These are phyloP conservation scores for Cercospora beticola DNA, from an alignment of 2,329 filamentous ascomycete genomes.

Conservation along the genomic window DNA sequence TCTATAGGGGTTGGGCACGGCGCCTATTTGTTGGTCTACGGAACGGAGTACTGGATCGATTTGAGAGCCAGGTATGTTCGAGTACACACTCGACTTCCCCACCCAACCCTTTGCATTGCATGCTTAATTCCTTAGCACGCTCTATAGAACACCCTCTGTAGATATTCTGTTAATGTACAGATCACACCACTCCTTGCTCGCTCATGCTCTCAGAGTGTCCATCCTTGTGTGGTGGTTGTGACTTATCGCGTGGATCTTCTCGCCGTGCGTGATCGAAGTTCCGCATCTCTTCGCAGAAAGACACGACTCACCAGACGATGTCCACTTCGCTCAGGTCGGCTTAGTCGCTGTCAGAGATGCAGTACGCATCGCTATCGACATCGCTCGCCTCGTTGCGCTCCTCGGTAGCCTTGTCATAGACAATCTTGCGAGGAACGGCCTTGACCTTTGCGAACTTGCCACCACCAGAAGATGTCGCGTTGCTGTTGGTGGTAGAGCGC, in stretches of 20 bases:
- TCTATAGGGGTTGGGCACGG: slow-evolving; percentile 8
- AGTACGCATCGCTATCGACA: slow-evolving; percentile 3
- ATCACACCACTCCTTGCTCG: not conserved
- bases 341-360: slow-evolving; percentile 14
- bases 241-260: not conserved
- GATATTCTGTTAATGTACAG: slow-evolving; percentile 7
- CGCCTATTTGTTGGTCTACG: slow-evolving; percentile 1
- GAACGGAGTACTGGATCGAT: slow-evolving; percentile 4
- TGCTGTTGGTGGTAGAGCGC: not conserved
- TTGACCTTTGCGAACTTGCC: slow-evolving; percentile 16
- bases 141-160: slow-evolving; percentile 5
- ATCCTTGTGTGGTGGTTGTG: not conserved
- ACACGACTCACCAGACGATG: not conserved
- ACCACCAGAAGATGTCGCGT: not conserved
- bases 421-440: slow-evolving; percentile 6
- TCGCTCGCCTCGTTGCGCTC: not conserved
- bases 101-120: slow-evolving; percentile 1
- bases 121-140: not conserved
- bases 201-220: not conserved
- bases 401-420: not conserved
- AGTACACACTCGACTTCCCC: slow-evolving; percentile 7
- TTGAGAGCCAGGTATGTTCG: slow-evolving; percentile 7
- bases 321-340: not conserved
- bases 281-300: not conserved
- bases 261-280: not conserved